phyloP scores from a whole-genome alignment of 2,329 filamentous ascomycete genomes.

The Bertia moriformis region DNA sequence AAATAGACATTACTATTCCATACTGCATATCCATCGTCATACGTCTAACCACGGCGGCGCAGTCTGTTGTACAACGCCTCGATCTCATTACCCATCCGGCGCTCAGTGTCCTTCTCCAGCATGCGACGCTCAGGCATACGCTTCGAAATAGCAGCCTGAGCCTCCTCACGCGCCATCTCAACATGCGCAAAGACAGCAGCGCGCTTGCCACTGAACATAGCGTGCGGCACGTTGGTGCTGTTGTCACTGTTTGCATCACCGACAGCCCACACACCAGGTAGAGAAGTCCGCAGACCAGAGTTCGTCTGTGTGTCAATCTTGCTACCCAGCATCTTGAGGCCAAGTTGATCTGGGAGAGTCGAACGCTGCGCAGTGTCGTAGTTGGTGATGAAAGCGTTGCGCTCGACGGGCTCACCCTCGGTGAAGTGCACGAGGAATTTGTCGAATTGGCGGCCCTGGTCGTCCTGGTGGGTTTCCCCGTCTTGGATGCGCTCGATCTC shows the following conservation, averaged over 20 bases:
- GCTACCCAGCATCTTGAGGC: conserved; percentile 26
- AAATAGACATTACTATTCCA: too few relatives aligned
- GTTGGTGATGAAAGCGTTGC: conserved; percentile 35
- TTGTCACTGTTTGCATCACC: conserved; percentile 46
- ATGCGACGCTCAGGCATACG: background rate
- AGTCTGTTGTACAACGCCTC: background rate
- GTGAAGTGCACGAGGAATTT: conserved; percentile 37
- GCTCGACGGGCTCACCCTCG: conserved; percentile 25
- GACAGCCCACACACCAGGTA: conserved; percentile 38
- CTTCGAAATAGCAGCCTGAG: background rate
- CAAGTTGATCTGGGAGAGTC: conserved; percentile 26
- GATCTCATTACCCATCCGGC: background rate
- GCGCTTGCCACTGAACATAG: conserved; percentile 42
- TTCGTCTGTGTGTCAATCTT: conserved; percentile 22
- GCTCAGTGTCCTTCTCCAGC: background rate
- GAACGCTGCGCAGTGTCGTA: conserved; percentile 31
- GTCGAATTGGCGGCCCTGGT: conserved; percentile 32
- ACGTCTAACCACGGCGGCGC: too few relatives aligned
- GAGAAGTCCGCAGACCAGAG: conserved; percentile 30
- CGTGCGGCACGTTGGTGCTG: conserved; percentile 45
- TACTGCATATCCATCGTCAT: too few relatives aligned
- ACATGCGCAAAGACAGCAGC: conserved; percentile 28
- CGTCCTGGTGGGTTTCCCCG: conserved; percentile 20
- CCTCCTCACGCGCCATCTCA: background rate
- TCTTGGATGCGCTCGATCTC: conserved; percentile 28